Percentiles rank a stretch among this genome's conserved stretches.
Conservation (phyloP, 257 asterid genomes). For the Hygrophila difformis region DNA sequence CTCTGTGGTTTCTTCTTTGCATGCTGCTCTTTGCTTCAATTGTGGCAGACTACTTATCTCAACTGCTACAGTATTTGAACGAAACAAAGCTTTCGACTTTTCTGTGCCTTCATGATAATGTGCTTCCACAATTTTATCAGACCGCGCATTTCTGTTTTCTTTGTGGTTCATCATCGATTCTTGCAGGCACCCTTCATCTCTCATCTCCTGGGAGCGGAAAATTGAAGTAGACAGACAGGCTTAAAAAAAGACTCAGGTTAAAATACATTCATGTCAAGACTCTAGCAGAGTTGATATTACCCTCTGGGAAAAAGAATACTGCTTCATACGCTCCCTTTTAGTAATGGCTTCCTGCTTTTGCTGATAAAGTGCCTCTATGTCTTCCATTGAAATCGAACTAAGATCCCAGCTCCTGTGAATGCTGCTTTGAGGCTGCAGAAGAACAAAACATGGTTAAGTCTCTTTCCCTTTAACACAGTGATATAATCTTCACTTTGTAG, state of each 20-base stretch:
- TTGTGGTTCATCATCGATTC: constrained; percentile 27
- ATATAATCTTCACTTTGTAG: background rate
- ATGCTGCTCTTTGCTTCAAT: constrained; percentile 24
- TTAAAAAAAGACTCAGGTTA: too few relatives aligned
- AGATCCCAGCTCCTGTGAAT: constrained; percentile 51
- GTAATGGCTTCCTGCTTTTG: constrained; percentile 52
- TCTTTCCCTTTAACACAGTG: background rate
- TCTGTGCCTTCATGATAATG: constrained; percentile 25
- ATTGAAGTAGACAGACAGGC: background rate
- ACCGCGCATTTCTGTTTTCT: constrained; percentile 34
- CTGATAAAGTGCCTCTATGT: constrained; percentile 38
- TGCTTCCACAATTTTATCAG: constrained; percentile 24
- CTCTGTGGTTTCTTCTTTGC: constrained; percentile 35
- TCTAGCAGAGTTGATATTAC: constrained; percentile 26
- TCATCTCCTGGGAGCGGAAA: constrained; percentile 43
- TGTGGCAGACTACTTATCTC: constrained; percentile 25
- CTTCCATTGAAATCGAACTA: constrained; percentile 41
- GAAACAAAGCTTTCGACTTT: constrained; percentile 24
- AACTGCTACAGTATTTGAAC: constrained; percentile 24
- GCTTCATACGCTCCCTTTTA: constrained; percentile 71
- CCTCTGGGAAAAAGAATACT: constrained; percentile 67
- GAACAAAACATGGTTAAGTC: background rate
- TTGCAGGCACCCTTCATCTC: constrained; percentile 35
- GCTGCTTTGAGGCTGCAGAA: constrained; percentile 36
- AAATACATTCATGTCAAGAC: background rate